Conservation (phyloP, 768 basidiomycete species). For the Tulasnella sp. region DNA sequence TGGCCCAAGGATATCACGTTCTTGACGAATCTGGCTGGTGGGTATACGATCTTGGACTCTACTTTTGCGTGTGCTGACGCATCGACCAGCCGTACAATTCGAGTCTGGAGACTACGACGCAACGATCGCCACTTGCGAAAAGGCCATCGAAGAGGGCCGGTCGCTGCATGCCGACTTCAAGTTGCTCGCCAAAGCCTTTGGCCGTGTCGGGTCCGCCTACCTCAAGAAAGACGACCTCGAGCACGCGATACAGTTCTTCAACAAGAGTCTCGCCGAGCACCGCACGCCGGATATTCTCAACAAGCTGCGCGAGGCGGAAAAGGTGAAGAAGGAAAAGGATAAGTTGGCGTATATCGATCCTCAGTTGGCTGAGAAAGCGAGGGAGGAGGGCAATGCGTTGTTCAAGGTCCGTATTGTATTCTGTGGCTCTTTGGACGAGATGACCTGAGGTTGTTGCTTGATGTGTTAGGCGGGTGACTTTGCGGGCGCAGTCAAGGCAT, state of each 20-base stretch:
- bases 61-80: too few species aligned
- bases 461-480: constrained; percentile 53
- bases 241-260: constrained; percentile 78
- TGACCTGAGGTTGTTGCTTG: neutral
- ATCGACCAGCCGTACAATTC: constrained; percentile 77
- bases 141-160: constrained; percentile 93
- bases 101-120: constrained; percentile 89
- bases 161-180: constrained; percentile 89
- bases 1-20: neutral
- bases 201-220: constrained; percentile 78
- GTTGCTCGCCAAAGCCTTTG: constrained; percentile 86
- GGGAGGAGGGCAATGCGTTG: constrained; percentile 82
- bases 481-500: constrained; percentile 78
- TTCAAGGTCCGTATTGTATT: constrained; percentile 50
- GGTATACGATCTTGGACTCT: too few species aligned
- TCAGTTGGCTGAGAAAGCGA: constrained; percentile 61
- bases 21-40: too few species aligned
- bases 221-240: constrained; percentile 61
- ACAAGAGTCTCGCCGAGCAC: constrained; percentile 92
- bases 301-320: constrained; percentile 78
- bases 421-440: neutral
- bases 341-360: constrained; percentile 80
- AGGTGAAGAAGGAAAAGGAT: constrained; percentile 61
- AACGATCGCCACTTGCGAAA: constrained; percentile 82
- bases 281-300: constrained; percentile 85